phyloP scores from a whole-genome alignment of 202 grass and related monocot species.

The Zoysia matrella region DNA sequence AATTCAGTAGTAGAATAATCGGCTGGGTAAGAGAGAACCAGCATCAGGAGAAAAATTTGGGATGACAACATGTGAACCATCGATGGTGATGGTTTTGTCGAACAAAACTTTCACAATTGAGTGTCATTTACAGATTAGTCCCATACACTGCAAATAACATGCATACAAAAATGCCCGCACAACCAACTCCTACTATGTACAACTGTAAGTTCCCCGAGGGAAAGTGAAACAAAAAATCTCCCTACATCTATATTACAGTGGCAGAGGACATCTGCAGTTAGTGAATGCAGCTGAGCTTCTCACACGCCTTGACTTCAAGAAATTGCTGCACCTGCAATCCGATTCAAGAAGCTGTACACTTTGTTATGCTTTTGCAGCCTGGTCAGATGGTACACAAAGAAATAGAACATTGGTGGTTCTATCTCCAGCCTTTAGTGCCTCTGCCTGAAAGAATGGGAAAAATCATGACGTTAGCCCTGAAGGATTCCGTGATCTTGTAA shows the following conservation, averaged over 20 bases:
- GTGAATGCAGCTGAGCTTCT: constrained; percentile 40
- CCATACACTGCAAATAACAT: constrained; percentile 31
- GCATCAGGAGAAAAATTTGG: constrained; percentile 35
- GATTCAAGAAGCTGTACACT: constrained; percentile 41
- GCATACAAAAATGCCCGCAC: constrained; percentile 55
- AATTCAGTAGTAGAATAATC: too few relatives aligned
- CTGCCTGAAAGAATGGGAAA: constrained; percentile 50
- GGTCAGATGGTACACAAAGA: constrained; percentile 38
- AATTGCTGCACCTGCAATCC: constrained; percentile 44
- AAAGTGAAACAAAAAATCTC: constrained; percentile 29
- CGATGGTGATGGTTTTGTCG: constrained; percentile 4
- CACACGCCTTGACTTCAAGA: constrained; percentile 38
- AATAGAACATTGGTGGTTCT: constrained; percentile 31
- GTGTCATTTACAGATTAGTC: constrained; percentile 78
- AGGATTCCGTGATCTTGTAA: constrained; percentile 20
- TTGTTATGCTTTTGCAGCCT: constrained; percentile 22
- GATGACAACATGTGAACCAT: constrained; percentile 8
- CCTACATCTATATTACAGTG: constrained; percentile 66
- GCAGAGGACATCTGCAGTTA: constrained; percentile 49
- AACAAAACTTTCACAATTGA: constrained; percentile 54
- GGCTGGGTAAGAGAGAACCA: constrained; percentile 14
- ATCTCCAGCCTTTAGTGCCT: constrained; percentile 40
- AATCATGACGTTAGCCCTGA: constrained; percentile 22
- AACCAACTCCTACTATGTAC: constrained; percentile 71
- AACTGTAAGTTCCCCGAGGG: constrained; percentile 30